Evolutionary conservation across 2,329 filamentous ascomycete genomes (phyloP), one percentile per base, ranked within the genome.

Genomic region (Tolypocladium pustulatum): DNA sequence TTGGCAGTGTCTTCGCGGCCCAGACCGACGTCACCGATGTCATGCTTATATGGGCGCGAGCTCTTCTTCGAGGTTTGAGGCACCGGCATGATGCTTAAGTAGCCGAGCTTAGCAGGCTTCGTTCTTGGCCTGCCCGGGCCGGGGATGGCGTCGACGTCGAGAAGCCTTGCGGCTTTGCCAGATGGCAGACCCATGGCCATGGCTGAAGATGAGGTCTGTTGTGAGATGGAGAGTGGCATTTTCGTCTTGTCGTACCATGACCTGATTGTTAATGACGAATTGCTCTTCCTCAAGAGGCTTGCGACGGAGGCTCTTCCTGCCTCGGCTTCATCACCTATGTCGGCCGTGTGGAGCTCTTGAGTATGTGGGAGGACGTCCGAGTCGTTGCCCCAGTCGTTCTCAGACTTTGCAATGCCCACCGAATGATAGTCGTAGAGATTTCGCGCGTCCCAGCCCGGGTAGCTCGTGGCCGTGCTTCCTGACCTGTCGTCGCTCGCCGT

Each of bases 181-280:
- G 49, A 36, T 0, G 81, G 79, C 6, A 78, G 66, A 4, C 80
- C 81, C 63, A 81, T 83, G 27, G 81, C 80, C 76, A 84, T 84
- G 60, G 81, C 78, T 1, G 81, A 82, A 51, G 75, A 78, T 0
- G 81, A 83, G 0, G 82, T 83, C 66, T 84, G 81, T 64, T 83
- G 81, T 1, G 81, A 82, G 60, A 83, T 78, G n/a, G 79, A 75
- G 6, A 84, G 73, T 13, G 81, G 80, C 54, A 81, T 74, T 64
- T 81, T 82, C 6, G 78, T 68, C 65, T 80, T 79, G 69, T 84
- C 81, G 67, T 84, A 84, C 68, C 78, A 81, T 0, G 81, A 81
- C 37, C 73, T 73, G 60, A 83, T 76, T n/a, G 81, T 83, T 5
- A 81, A 82, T 41, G 73, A 77, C 2, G 82, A 84, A 53, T 75